Conservation (phyloP, 257 asterid species). For the Plectranthus barbatus region DNA sequence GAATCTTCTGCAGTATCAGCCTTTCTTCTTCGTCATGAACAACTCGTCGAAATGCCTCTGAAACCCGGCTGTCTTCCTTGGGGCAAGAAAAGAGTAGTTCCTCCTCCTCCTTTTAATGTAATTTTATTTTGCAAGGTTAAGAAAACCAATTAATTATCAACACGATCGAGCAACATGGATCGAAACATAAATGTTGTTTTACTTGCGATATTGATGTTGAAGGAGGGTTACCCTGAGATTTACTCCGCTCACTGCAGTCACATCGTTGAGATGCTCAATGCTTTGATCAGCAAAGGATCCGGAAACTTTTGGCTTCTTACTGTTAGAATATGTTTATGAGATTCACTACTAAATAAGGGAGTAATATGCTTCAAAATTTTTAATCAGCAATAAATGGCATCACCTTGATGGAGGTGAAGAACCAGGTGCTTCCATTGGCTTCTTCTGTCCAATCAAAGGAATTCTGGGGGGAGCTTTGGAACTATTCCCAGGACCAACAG, state of each 20-base stretch:
- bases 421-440: constrained; percentile 70
- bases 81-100: constrained; percentile 84
- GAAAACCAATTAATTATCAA: not conserved
- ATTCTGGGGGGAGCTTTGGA: constrained; percentile 53
- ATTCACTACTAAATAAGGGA: not conserved
- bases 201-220: constrained; percentile 1
- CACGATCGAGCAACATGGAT: not conserved
- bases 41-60: constrained; percentile 87
- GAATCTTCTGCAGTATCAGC: constrained; percentile 63
- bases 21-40: constrained; percentile 99
- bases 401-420: constrained; percentile 91
- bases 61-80: constrained; percentile 80
- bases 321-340: constrained; percentile 21
- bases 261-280: constrained; percentile 97
- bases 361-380: constrained; percentile 6
- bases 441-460: constrained; percentile 70
- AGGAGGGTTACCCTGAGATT: constrained; percentile 68
- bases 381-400: constrained; percentile 6
- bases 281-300: constrained; percentile 82
- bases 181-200: not conserved
- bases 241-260: constrained; percentile 96
- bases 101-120: constrained; percentile 78
- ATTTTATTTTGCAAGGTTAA: constrained; percentile 1
- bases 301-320: constrained; percentile 90
- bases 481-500: constrained; percentile 40